Conservation (phyloP, 441 rosid species). For the Syzygium malaccense region DNA sequence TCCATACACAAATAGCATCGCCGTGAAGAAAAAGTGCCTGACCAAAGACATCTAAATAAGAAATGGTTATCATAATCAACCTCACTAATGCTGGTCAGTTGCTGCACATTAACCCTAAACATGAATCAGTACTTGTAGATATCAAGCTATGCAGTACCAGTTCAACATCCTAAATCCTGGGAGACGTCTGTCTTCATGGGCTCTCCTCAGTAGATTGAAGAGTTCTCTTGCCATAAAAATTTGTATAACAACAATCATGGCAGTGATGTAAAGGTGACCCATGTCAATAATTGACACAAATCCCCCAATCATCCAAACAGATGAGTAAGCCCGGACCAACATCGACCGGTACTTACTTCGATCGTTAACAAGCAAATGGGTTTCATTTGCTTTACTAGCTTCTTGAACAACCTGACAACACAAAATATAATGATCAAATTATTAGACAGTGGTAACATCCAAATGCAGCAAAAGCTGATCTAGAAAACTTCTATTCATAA, state of each 20-base stretch:
- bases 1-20: conserved; percentile 87
- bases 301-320: conserved; percentile 2
- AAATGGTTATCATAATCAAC: background rate
- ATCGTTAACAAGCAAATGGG: background rate
- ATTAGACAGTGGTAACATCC: background rate
- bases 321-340: conserved; percentile 6
- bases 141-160: background rate
- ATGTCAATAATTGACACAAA: background rate
- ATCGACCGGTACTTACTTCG: conserved; percentile 1
- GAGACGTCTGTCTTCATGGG: background rate
- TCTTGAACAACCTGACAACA: background rate
- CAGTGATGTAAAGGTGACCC: conserved; percentile 5
- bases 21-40: conserved; percentile 96
- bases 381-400: background rate
- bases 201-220: conserved; percentile 7
- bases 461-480: background rate
- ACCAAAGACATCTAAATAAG: conserved; percentile 4
- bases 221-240: conserved; percentile 5
- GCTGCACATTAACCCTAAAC: background rate
- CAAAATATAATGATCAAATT: background rate
- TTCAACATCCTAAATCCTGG: conserved; percentile 9
- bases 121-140: background rate
- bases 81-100: background rate
- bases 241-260: background rate
- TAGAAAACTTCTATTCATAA: background rate